Evolutionary conservation across 768 basidiomycete genomes (phyloP).

Genomic region (Mycena albidolilacea): DNA sequence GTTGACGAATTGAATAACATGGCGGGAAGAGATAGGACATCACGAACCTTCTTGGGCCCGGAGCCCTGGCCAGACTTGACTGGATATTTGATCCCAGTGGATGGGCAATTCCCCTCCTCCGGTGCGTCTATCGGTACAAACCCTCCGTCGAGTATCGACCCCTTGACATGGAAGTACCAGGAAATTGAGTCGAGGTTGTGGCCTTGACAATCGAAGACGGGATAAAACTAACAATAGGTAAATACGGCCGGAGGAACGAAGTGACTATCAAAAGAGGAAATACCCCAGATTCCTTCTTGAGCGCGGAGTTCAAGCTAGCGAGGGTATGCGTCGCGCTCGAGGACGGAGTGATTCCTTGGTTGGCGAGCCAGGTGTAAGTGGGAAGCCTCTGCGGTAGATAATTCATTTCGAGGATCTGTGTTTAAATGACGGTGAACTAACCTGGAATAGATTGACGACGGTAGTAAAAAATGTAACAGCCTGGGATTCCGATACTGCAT

Average conservation of each 20-base stretch:
- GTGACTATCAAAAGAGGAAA: not conserved
- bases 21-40: not conserved
- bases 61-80: slow-evolving; percentile 52
- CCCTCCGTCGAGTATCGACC: slow-evolving; percentile 68
- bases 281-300: slow-evolving; percentile 57
- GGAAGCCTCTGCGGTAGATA: slow-evolving; percentile 58
- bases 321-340: slow-evolving; percentile 59
- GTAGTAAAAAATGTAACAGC: slow-evolving; percentile 74
- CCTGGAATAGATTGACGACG: slow-evolving; percentile 31
- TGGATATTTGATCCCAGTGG: slow-evolving; percentile 62
- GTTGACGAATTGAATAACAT: not conserved
- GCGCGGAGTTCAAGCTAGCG: slow-evolving; percentile 54
- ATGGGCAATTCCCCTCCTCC: slow-evolving; percentile 55
- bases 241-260: too few species aligned
- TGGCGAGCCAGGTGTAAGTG: slow-evolving; percentile 68
- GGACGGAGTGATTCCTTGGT: slow-evolving; percentile 69
- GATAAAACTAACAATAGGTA: slow-evolving; percentile 51
- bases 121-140: slow-evolving; percentile 67
- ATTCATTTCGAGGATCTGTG: not conserved
- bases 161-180: slow-evolving; percentile 71
- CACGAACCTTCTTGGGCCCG: slow-evolving; percentile 3
- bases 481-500: slow-evolving; percentile 48
- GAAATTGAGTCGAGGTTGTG: slow-evolving; percentile 58
- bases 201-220: slow-evolving; percentile 61
- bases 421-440: not conserved